Percentiles rank a stretch among this genome's conserved stretches.
Evolutionary conservation across 768 basidiomycete genomes (phyloP).

Genomic region (Podaxis mareebaensis): DNA sequence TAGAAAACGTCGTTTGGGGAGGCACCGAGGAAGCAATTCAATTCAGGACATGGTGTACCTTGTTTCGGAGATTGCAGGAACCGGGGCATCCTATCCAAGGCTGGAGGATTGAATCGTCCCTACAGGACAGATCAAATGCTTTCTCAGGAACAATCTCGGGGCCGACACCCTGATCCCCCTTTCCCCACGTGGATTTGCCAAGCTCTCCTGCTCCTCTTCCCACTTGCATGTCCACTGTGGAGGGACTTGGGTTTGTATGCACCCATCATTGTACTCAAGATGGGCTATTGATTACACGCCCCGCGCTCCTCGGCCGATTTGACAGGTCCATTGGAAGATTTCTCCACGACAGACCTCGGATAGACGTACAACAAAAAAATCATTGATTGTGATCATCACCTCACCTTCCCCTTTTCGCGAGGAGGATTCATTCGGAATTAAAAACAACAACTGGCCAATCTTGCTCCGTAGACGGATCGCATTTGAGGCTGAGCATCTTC

Average conservation of each 20-base stretch:
- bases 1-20: background rate
- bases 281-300: background rate
- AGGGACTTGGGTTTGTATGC: background rate
- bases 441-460: background rate
- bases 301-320: background rate
- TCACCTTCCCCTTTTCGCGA: background rate
- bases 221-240: background rate
- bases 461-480: background rate
- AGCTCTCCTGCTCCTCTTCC: background rate
- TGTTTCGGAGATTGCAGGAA: background rate
- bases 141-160: constrained; percentile 11
- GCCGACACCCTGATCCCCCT: background rate
- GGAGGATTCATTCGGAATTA: background rate
- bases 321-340: background rate
- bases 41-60: background rate
- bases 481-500: background rate
- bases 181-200: background rate
- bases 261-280: background rate
- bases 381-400: no score
- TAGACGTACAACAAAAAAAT: background rate
- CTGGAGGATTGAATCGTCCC: background rate
- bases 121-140: background rate
- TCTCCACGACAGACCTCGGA: background rate
- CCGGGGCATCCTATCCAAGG: background rate
- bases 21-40: background rate